These are phyloP conservation scores for Moesziomyces sp. DNA, from an alignment of 1,284 basidiomycete genomes.

Conservation along the genomic window DNA sequence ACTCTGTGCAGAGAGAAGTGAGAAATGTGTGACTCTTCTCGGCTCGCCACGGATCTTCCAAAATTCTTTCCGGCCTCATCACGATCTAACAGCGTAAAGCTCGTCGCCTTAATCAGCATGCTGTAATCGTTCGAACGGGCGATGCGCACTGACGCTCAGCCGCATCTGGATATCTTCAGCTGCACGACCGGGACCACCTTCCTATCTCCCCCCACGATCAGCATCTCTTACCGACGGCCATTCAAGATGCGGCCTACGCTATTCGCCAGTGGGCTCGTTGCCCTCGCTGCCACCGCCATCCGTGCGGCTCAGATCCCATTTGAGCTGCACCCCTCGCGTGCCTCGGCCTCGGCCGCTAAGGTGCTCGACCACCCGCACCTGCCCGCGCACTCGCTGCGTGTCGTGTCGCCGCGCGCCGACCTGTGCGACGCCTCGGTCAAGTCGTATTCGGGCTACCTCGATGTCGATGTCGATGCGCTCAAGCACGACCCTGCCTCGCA, in stretches of 20 bases:
- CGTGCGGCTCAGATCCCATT: slow-evolving; percentile 46
- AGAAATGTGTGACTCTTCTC: too few species aligned
- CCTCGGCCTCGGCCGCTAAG: neutral
- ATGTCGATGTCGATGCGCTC: slow-evolving; percentile 64
- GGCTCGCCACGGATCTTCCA: too few species aligned
- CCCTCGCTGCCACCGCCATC: slow-evolving; percentile 14
- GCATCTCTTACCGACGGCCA: neutral
- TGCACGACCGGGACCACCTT: neutral
- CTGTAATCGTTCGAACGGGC: too few species aligned
- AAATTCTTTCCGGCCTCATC: too few species aligned
- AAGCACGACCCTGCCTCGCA: slow-evolving; percentile 26
- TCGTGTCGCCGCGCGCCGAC: slow-evolving; percentile 46
- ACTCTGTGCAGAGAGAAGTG: too few species aligned
- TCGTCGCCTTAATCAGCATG: too few species aligned
- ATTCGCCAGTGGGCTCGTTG: slow-evolving; percentile 5
- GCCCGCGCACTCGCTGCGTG: slow-evolving; percentile 64
- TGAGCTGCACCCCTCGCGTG: slow-evolving; percentile 4
- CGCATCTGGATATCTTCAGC: too few species aligned
- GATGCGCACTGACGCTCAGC: too few species aligned
- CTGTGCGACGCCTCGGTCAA: slow-evolving; percentile 56
- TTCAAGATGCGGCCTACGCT: slow-evolving; percentile 19
- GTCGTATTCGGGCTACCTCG: slow-evolving; percentile 65
- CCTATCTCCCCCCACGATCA: neutral
- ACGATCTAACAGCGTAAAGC: too few species aligned
- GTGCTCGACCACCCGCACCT: slow-evolving; percentile 54